phyloP scores from a whole-genome alignment of 2,329 filamentous ascomycete species.

The Biscogniauxia marginata region DNA sequence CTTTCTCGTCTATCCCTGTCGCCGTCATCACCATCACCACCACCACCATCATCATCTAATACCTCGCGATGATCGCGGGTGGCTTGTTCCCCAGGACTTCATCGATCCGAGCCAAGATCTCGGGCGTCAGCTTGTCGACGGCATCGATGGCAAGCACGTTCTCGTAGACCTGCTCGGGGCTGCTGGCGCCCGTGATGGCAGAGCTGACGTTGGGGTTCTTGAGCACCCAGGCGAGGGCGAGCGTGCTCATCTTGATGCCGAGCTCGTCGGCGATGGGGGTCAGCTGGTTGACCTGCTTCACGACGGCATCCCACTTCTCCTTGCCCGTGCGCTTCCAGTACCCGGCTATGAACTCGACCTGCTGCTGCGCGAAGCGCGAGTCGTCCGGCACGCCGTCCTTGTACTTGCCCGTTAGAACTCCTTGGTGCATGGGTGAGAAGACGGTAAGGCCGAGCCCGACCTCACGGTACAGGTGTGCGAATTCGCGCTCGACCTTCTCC shows the following conservation, averaged over 20 bases:
- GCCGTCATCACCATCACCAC: not conserved
- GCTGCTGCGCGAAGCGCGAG: constrained; percentile 43
- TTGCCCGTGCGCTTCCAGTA: constrained; percentile 51
- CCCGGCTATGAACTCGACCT: constrained; percentile 55
- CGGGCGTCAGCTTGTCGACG: constrained; percentile 56
- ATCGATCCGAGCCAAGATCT: constrained; percentile 60
- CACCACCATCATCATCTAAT: constrained; percentile 14
- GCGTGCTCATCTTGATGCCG: constrained; percentile 53
- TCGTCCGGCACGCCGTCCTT: constrained; percentile 52
- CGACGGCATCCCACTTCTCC: constrained; percentile 53
- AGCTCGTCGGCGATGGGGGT: constrained; percentile 64
- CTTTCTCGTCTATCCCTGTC: not conserved
- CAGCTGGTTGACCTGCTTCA: constrained; percentile 60
- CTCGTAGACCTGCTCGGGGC: constrained; percentile 58
- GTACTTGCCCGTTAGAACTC: constrained; percentile 67
- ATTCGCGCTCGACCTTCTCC: constrained; percentile 63
- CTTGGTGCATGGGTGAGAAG: constrained; percentile 59
- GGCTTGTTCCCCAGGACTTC: constrained; percentile 59
- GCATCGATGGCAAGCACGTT: constrained; percentile 53
- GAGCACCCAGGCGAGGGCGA: constrained; percentile 63
- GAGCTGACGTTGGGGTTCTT: constrained; percentile 61
- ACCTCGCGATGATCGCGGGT: constrained; percentile 38
- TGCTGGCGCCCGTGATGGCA: constrained; percentile 61
- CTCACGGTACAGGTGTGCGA: constrained; percentile 57
- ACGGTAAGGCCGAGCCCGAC: constrained; percentile 61